Evolutionary conservation across 129 eudicot species (phyloP), one percentile per base, ranked within the genome.

Genomic region (Flaveria bidentis): DNA sequence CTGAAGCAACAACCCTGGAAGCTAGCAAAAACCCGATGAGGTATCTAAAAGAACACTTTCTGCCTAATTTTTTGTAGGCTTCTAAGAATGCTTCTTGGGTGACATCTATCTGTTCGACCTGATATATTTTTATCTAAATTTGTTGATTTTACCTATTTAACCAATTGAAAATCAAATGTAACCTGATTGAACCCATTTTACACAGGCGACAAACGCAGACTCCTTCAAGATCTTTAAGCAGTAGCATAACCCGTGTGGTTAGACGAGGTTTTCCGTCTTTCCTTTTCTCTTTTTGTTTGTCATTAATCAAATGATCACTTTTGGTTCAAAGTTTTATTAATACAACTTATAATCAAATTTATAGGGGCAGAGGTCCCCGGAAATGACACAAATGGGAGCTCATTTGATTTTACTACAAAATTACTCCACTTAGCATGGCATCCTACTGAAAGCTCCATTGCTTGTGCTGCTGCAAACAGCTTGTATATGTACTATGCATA

Each of bases 391-490:
- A 91, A 91, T 65, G 99, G 97, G 17, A 94, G 85, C 80, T 91
- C 97, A 39, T 86, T 89, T 67, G 99, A 94, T 87, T 94, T 91
- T 84, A 91, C 99, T n/a, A 89, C 97, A 60, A 94, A 94, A 78
- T 77, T 94, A 67, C 99, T 94, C 75, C 99, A 94, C 82, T 72
- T 94, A 58, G 99, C 99, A 51, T 94, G 99, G 99, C 99, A 94
- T 72, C 99, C 99, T 18, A 80, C 92, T 15, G 99, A 94, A 79
- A 94, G 91, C 81, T 89, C 97, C 1, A 87, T 94, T 46, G 99
- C 99, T 20, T 94, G 99, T 91, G 97, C 99, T 82, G 99, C 99
- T 77, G 99, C 99, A 67, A 94, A 94, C 88, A 94, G 99, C 87
- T 83, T 94, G 97, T 94, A 94, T 85, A 94, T 94, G 97, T 94